Percentiles rank a stretch among this genome's conserved stretches.
phyloP scores from a whole-genome alignment of 371 early-diverging fungal genomes.

The Apophysomyces elegans region DNA sequence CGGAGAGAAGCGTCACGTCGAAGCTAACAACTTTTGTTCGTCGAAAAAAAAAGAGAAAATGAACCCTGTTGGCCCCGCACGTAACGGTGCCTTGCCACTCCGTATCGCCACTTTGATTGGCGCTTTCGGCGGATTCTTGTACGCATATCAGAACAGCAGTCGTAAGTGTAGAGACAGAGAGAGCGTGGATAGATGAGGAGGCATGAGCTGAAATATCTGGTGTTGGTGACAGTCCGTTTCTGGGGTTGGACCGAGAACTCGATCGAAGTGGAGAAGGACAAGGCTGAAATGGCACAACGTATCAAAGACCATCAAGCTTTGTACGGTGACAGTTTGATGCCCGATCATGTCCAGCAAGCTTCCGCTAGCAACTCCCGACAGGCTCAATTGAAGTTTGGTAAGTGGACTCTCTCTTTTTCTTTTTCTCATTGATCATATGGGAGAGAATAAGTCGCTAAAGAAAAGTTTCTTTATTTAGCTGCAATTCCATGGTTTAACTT shows the following conservation, averaged over 20 bases:
- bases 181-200: background rate
- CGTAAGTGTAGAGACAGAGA: conserved; percentile 50
- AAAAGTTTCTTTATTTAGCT: conserved; percentile 36
- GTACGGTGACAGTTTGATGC: conserved; percentile 70
- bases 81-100: conserved; percentile 56
- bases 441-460: too few relatives aligned
- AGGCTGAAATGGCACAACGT: conserved; percentile 66
- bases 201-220: background rate
- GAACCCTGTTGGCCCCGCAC: conserved; percentile 51
- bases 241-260: conserved; percentile 93
- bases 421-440: too few relatives aligned
- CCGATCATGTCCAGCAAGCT: conserved; percentile 63
- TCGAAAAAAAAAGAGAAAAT: conserved; percentile 34
- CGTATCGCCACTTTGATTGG: conserved; percentile 58
- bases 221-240: conserved; percentile 77
- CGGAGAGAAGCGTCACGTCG: background rate
- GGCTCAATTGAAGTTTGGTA: conserved; percentile 72
- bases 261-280: conserved; percentile 77
- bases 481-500: conserved; percentile 84
- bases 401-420: conserved; percentile 17
- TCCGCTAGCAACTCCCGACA: conserved; percentile 76
- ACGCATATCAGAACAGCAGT: conserved; percentile 68
- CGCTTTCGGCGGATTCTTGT: conserved; percentile 72
- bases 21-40: too few relatives aligned
- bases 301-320: conserved; percentile 72